Base-by-base conservation (phyloP, 371 early-diverging fungal genomes). In the Catenaria anguillulae region DNA sequence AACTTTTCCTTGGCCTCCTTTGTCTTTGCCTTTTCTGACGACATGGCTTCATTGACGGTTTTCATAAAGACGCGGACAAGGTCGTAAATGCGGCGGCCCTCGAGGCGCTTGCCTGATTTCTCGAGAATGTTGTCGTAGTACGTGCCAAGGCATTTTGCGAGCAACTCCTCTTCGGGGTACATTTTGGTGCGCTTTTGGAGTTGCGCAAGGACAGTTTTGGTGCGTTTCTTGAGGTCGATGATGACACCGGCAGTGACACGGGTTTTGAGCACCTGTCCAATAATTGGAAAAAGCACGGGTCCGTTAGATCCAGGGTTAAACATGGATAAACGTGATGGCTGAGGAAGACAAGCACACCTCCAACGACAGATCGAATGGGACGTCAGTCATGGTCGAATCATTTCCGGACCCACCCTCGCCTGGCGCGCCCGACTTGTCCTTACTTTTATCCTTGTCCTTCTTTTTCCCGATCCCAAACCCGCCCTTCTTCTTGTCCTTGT, bases 141-240 rank as follows among this genome's bases (percentile, higher is more conserved):
- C 15, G 26, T 50, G 29, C 52, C 52, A 8, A 50, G 31, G 23
- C 52, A 50, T 19, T 50, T 26, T 26, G 21, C 52, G 52, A 50
- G 52, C 52, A 50, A 23, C 52, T 50, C 52, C 31, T 50, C 52
- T 31, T 50, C 52, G 52, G 52, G 52, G 52, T 50, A 50, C 26
- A 50, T 24, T 29, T 50, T 50, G 29, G 52, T 24, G 29, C 52
- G 52, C 31, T 50, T 50, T 50, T 50, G 52, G 29, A 50, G 52
- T 13, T 24, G 26, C 29, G 26, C 29, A 8, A 50, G 17, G 29
- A 50, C 31, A 13, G 52, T 19, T 23, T 50, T 50, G 52, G 52
- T 23, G 12, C 52, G 52, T 23, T 31, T 26, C 52, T 50, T 50
- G 52, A 50, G 23, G 29, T 50, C 52, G 29, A 23, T 3, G 52